Percentiles rank a stretch among this genome's conserved stretches.
phyloP scores from a whole-genome alignment of 140 eudicot genomes.

The Oenanthe javanica region DNA sequence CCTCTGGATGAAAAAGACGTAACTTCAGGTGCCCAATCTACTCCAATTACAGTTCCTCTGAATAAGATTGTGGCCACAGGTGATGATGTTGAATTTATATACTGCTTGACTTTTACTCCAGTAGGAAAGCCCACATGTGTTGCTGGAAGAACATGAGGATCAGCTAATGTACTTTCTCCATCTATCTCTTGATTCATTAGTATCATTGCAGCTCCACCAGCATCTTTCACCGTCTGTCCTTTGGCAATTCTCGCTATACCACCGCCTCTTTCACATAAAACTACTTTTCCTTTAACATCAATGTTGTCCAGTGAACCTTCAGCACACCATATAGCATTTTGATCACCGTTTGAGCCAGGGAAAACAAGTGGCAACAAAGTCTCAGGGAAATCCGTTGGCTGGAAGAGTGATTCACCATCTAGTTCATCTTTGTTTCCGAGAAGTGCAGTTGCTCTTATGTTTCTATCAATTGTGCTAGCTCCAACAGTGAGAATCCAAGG shows the following conservation, averaged over 20 bases:
- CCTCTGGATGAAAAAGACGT: conserved; percentile 24
- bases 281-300: conserved; percentile 51
- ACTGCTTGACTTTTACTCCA: neutral
- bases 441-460: conserved; percentile 33
- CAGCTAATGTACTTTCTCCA: conserved; percentile 20
- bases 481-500: conserved; percentile 87
- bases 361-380: conserved; percentile 30
- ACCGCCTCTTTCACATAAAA: conserved; percentile 24
- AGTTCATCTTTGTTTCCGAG: conserved; percentile 41
- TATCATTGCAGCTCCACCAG: conserved; percentile 34
- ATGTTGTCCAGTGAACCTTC: conserved; percentile 25
- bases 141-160: conserved; percentile 41
- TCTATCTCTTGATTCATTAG: conserved; percentile 13
- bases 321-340: conserved; percentile 16
- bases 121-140: conserved; percentile 14
- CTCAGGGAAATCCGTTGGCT: conserved; percentile 41
- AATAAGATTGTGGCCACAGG: conserved; percentile 19
- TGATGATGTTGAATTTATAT: conserved; percentile 15
- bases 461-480: conserved; percentile 66
- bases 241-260: conserved; percentile 8
- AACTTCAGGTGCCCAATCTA: conserved; percentile 12
- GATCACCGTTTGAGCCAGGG: conserved; percentile 31
- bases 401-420: conserved; percentile 48
- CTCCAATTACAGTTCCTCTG: conserved; percentile 25
- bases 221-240: conserved; percentile 27